Evolutionary conservation across 306 rosid species (phyloP), one percentile per base, ranked within the genome.

Genomic region (Cucurbita pepo): DNA sequence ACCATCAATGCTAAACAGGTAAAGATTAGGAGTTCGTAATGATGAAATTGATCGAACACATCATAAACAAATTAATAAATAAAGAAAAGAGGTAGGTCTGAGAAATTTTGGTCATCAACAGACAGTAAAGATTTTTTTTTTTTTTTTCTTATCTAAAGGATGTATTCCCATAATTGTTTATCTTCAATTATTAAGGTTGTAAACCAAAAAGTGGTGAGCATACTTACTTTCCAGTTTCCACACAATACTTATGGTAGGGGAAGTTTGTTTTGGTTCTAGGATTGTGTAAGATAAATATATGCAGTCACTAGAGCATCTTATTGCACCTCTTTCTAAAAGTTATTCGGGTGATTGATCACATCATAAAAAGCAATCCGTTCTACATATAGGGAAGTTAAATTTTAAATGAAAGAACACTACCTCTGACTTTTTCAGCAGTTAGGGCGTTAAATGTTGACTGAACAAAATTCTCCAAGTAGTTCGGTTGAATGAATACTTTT

Each of bases 391-490:
- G 38, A 25, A 53, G 45, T 36, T 44, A 6, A 45, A 40, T 18
- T 5, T 37, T 6, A 41, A 18, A 36, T 11, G 56, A 56, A 72
- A 11, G 11, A 58, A 75, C 75, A 77, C 18, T 43, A 94, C 99
- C 99, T 85, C 89, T 84, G 69, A 95, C 92, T 83, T 91, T 86
- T 78, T 89, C 95, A 41, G 81, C 84, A 48, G 97, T 81, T 45
- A 95, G 82, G 53, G 97, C 96, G 77, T 84, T 77, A 85, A 91
- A 91, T 36, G 99, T 66, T 72, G 99, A 52, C 80, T 95, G 99
- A 83, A 95, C 97, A 77, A 95, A 95, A 82, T 95, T 95, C 54
- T 95, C 84, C 77, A 89, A 79, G 86, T 95, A 95, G 81, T 89
- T 78, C 65, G 95, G 95, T 75, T 95, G 95, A 67, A 80, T 78